Percentiles rank a stretch among this genome's conserved stretches.
phyloP scores from a whole-genome alignment of 495 filamentous ascomycete genomes.

The Annulohypoxylon nitens region DNA sequence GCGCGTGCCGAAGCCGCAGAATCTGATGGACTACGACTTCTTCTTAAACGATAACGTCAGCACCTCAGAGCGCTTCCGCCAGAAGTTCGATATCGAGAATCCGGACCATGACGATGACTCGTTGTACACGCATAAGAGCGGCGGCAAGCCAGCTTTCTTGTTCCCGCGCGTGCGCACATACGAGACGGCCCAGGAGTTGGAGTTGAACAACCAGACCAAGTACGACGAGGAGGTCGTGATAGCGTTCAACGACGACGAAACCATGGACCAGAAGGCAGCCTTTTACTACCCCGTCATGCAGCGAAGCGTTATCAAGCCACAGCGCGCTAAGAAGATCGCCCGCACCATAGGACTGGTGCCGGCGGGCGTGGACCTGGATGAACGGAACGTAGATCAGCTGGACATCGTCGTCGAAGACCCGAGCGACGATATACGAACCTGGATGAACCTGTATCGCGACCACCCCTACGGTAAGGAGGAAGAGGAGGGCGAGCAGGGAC shows the following conservation, averaged over 20 bases:
- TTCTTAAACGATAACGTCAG: constrained; percentile 74
- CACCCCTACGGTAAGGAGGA: constrained; percentile 57
- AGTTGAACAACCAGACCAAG: constrained; percentile 74
- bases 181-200: constrained; percentile 78
- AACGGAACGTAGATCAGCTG: constrained; percentile 59
- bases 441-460: constrained; percentile 56
- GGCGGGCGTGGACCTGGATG: constrained; percentile 54
- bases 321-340: constrained; percentile 68
- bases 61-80: constrained; percentile 72
- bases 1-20: constrained; percentile 70
- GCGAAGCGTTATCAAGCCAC: constrained; percentile 67
- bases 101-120: constrained; percentile 74
- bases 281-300: constrained; percentile 93
- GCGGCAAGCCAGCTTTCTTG: constrained; percentile 69
- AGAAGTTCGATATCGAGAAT: constrained; percentile 79
- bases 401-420: constrained; percentile 60
- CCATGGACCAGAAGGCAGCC: constrained; percentile 71
- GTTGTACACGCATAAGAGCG: constrained; percentile 70
- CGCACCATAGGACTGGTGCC: constrained; percentile 56
- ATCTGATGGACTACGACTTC: constrained; percentile 82
- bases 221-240: constrained; percentile 69
- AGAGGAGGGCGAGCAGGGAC: constrained; percentile 28
- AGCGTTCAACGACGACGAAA: constrained; percentile 61
- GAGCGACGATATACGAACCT: constrained; percentile 53
- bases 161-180: constrained; percentile 86